Base-by-base conservation (phyloP, 768 basidiomycete species). In the Suillus decipiens region DNA sequence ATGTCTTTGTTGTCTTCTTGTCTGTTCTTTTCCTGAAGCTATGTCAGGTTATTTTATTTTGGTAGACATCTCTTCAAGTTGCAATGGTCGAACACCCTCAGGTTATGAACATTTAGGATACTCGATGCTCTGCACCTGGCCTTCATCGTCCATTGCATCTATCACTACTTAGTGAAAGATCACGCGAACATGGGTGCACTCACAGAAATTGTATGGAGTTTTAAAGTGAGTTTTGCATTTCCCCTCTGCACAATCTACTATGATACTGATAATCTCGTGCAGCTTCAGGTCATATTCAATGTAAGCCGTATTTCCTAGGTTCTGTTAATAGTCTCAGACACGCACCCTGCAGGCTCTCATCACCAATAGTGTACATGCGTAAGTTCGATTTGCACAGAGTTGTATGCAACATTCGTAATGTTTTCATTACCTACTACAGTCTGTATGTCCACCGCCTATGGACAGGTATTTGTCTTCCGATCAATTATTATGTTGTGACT, bases 151-250 rank as follows among this genome's bases (percentile, higher is more conserved):
- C 47, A 48, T 28, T 51, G 28, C 28, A 28, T 51, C 50, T 31
- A 51, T 17, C 31, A 51, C 17, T 51, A 51, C 17, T 17, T 51
- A 19, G 28, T 51, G 28, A 51, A 1, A 9, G 10, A 19, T 14
- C 28, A 31, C 28, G 14, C 17, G 17, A 31, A 4, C 9, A 51
- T 51, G 15, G 9, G 50, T 51, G 15, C 50, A 17, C 28, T 51
- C 28, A 31, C 28, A 51, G 15, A 51, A 17, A 17, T 51, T 31
- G 28, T 51, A 33, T 77, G 77, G 78, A 24, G 41, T 22, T 47
- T 63, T 9, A 47, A 53, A 50, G 60, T 61, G 22, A n/a, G 19
- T 34, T 10, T 28, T 19, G 10, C 17, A 4, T 51, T 31, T 10
- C 15, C 48, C 17, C 50, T 10, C 3, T 51, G 50, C 28, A 31